phyloP scores from a whole-genome alignment of 164 flowering plant genomes.

The Protea cynaroides region DNA sequence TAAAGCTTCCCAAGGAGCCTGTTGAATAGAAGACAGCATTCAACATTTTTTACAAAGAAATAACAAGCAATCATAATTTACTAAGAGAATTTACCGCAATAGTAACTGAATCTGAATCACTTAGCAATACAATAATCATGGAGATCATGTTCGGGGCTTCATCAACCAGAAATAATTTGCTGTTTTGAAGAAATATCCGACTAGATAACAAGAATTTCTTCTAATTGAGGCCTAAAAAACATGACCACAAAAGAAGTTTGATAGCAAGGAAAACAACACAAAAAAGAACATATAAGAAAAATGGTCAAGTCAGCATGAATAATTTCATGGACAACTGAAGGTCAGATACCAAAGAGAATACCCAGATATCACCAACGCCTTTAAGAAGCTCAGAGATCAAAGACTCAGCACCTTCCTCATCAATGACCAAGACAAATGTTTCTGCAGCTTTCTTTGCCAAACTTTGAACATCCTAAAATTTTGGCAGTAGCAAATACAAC shows the following conservation, averaged over 20 bases:
- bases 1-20: conserved; percentile 98
- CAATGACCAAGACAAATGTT: conserved; percentile 89
- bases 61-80: not conserved
- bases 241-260: too few relatives aligned
- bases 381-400: conserved; percentile 80
- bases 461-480: conserved; percentile 62
- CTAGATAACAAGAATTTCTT: conserved; percentile 69
- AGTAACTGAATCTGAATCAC: conserved; percentile 83
- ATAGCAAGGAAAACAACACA: not conserved
- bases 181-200: conserved; percentile 43
- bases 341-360: conserved; percentile 10
- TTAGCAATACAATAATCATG: conserved; percentile 72
- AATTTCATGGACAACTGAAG: too few relatives aligned
- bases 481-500: conserved; percentile 5
- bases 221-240: conserved; percentile 46
- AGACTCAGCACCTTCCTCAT: conserved; percentile 87
- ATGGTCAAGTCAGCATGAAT: too few relatives aligned
- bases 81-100: conserved; percentile 43
- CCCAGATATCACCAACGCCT: conserved; percentile 80
- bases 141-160: conserved; percentile 92
- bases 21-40: conserved; percentile 4
- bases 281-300: not conserved
- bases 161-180: conserved; percentile 74
- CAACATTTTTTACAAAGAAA: too few relatives aligned
- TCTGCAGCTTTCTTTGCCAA: conserved; percentile 94